Evolutionary conservation across 2,329 filamentous ascomycete genomes (phyloP), one percentile per base, ranked within the genome.

Genomic region (Aphanocladium album): DNA sequence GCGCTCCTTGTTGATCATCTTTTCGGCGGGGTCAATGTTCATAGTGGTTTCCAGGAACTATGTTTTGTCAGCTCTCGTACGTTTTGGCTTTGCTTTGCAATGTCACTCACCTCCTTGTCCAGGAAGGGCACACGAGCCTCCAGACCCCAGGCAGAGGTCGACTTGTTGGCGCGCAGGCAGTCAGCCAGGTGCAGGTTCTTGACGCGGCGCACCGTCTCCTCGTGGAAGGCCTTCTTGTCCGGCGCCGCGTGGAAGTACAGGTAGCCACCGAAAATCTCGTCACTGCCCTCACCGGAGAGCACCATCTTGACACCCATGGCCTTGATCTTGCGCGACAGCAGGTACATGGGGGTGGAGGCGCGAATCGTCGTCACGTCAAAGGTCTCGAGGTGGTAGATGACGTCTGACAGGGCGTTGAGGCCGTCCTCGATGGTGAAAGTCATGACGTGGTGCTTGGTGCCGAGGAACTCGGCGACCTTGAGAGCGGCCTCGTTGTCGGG

Each of bases 271-370:
- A 98, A 98, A 74, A 97, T 97, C 79, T 99, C 95, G 75, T 99
- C 95, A 71, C 90, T 95, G 54, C 95, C 95, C 79, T 99, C 95
- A 64, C 95, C 95, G 70, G 90, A 96, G 64, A 99, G 84, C 61
- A 99, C 95, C 95, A 99, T 99, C 86, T 99, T 99, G 72, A 99
- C 90, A 65, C 95, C 95, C 88, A 97, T 93, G 39, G 93, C 95
- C 83, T 99, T 99, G 83, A 99, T 99, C 83, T 99, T 99, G 74
- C 96, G 88, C 64, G 91, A 95, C 52, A 99, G 84, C 65, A 99
- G 81, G 80, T 97, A 99, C 95, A 99, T 99, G 66, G 95, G 95
- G 12, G 95, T 99, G 12, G 93, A 98, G 60, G 95, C 95, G 72
- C 95, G 92, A 73, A 99, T 98, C 3, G 95, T 99, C 57, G 95